These are phyloP conservation scores for Quercus rubra DNA, from an alignment of 306 rosid genomes.

Conservation along the genomic window DNA sequence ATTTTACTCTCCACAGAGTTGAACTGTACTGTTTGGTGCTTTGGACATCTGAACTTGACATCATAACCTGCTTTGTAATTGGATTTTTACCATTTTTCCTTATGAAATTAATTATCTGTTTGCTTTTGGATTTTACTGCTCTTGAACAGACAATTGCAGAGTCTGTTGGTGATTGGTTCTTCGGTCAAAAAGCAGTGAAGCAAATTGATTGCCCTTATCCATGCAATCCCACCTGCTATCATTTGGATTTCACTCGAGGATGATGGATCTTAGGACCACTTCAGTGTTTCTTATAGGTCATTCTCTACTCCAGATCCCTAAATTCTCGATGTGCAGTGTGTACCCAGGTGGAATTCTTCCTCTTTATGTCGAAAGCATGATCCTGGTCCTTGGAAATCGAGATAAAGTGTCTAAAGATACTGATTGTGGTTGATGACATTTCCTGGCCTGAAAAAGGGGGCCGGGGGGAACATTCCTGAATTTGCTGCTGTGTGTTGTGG, in stretches of 20 bases:
- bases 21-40: neutral
- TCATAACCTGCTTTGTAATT: neutral
- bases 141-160: constrained; percentile 82
- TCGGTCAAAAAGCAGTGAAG: constrained; percentile 44
- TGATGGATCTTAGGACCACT: constrained; percentile 14
- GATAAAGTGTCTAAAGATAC: neutral
- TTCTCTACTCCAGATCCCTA: neutral
- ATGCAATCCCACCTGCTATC: constrained; percentile 83
- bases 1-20: neutral
- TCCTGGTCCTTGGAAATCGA: neutral
- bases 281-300: neutral
- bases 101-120: neutral
- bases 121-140: constrained; percentile 5
- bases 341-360: neutral
- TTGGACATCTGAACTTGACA: neutral
- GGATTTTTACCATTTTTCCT: neutral
- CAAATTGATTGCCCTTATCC: constrained; percentile 81
- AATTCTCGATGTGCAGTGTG: neutral
- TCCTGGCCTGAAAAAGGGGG: too few species aligned
- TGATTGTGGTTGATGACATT: neutral
- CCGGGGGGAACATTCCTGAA: neutral
- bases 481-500: neutral
- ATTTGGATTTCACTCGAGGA: constrained; percentile 48
- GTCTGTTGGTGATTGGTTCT: constrained; percentile 87
- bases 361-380: neutral